Base-by-base conservation (phyloP, 225 moss, liverwort and hornwort genomes). In the Bryum argenteum region DNA sequence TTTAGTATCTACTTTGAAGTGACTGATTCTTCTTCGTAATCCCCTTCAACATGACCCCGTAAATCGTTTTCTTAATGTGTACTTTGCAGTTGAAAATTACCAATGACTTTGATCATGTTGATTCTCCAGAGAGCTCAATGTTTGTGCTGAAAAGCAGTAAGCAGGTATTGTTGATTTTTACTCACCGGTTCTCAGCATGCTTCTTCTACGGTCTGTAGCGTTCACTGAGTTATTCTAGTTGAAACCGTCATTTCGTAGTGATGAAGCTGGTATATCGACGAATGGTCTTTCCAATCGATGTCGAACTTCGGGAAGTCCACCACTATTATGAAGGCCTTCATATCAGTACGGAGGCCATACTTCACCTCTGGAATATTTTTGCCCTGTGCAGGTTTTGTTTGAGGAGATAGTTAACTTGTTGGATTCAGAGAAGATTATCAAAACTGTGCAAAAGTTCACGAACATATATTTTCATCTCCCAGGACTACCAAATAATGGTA, bases 41-140 rank as follows among this genome's bases (percentile, higher is more conserved):
- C 7, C 61, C 41, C 9, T 51, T 38, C 28, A 41, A 7, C 28
- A 26, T 33, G 58, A 28, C 23, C 37, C 41, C 58, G 55, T 10
- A 23, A n/a, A 63, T 67, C 44, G 58, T 54, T 69, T 58, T 53
- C 58, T 61, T 24, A 54, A 28, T 75, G 22, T 65, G 23, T 78
- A 71, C 21, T 55, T 68, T 82, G 55, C 90, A 92, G 92, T 76
- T 92, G 65, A 92, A 92, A 70, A 92, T 92, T 71, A 86, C 86
- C 71, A 92, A 92, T 42, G 84, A 92, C 73, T 92, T 92, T 71
- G 92, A 92, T 83, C 90, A 90, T 69, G 88, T 92, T 54, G 90
- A 92, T 80, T 92, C 92, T 50, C 88, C 88, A 56, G 90, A 92
- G 74, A 90, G 88, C 67, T 92, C 92, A 56, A 92, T 92, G 92